Conservation (phyloP, 1,284 basidiomycete species). For the Cutaneotrichosporon dermatis region DNA sequence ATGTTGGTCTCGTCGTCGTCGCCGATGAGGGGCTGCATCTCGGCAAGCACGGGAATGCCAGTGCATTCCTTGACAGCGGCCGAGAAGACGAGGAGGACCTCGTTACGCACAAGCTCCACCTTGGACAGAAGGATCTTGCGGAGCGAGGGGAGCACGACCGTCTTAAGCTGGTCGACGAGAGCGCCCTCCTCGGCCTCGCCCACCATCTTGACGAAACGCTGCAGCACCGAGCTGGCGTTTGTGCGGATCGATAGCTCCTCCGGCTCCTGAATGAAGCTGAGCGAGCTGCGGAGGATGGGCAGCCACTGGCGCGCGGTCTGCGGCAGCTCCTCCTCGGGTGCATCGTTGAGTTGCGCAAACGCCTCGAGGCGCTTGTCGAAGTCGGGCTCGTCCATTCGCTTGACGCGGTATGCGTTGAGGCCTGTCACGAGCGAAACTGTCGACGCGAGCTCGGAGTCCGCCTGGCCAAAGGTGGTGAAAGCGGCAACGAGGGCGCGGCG, state of each 20-base stretch:
- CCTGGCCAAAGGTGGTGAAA: slow-evolving; percentile 59
- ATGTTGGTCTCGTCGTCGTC: slow-evolving; percentile 92
- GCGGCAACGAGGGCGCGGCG: slow-evolving; percentile 64
- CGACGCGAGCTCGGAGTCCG: slow-evolving; percentile 54
- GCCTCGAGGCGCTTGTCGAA: slow-evolving; percentile 81
- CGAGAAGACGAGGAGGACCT: slow-evolving; percentile 75
- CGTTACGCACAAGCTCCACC: slow-evolving; percentile 81
- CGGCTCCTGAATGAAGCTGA: slow-evolving; percentile 83
- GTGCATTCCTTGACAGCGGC: slow-evolving; percentile 67
- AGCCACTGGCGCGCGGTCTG: slow-evolving; percentile 57
- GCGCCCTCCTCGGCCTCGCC: slow-evolving; percentile 53
- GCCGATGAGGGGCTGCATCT: slow-evolving; percentile 78
- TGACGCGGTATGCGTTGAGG: slow-evolving; percentile 80
- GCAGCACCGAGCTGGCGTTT: slow-evolving; percentile 72
- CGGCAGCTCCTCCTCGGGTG: slow-evolving; percentile 48
- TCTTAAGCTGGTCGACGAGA: slow-evolving; percentile 56
- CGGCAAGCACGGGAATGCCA: slow-evolving; percentile 61
- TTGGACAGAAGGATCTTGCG: slow-evolving; percentile 75
- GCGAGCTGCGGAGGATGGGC: slow-evolving; percentile 75
- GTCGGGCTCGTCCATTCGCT: slow-evolving; percentile 84
- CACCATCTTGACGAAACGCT: slow-evolving; percentile 69
- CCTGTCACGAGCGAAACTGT: slow-evolving; percentile 60
- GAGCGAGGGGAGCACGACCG: slow-evolving; percentile 73
- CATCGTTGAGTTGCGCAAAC: slow-evolving; percentile 66
- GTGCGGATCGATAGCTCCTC: slow-evolving; percentile 83